phyloP scores from a whole-genome alignment of 1,284 basidiomycete genomes.

The Leccinum huronense region DNA sequence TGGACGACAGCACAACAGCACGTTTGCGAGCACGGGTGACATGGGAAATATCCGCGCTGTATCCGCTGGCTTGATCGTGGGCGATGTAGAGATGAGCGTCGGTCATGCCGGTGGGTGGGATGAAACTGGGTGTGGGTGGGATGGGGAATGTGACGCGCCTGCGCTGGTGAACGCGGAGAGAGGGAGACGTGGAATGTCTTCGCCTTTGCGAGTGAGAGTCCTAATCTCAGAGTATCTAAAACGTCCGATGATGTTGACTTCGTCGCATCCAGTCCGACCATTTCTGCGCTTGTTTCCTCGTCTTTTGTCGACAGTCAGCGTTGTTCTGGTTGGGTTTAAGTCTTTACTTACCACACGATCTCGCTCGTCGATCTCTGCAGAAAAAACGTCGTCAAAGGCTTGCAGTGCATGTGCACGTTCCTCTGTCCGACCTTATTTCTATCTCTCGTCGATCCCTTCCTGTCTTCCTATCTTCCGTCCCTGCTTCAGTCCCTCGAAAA shows the following conservation, averaged over 20 bases:
- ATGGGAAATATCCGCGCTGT: slow-evolving; percentile 49
- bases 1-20: slow-evolving; percentile 37
- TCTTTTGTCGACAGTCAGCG: slow-evolving; percentile 12
- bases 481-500: slow-evolving; percentile 42
- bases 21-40: slow-evolving; percentile 37
- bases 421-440: slow-evolving; percentile 39
- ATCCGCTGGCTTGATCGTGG: slow-evolving; percentile 37
- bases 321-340: neutral
- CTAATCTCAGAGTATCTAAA: neutral
- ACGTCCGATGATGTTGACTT: neutral
- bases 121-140: slow-evolving; percentile 69
- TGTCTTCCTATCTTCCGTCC: slow-evolving; percentile 45
- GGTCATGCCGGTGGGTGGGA: slow-evolving; percentile 56
- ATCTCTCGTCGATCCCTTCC: slow-evolving; percentile 43
- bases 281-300: slow-evolving; percentile 23
- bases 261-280: slow-evolving; percentile 35
- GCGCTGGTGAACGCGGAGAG: slow-evolving; percentile 59
- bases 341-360: slow-evolving; percentile 30
- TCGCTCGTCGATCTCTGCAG: slow-evolving; percentile 40
- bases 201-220: slow-evolving; percentile 50
- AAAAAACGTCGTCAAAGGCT: slow-evolving; percentile 54
- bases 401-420: slow-evolving; percentile 51
- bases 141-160: slow-evolving; percentile 57
- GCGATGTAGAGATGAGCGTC: slow-evolving; percentile 57
- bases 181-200: slow-evolving; percentile 64